Percentiles rank a stretch among this genome's conserved stretches.
Evolutionary conservation across 2,329 filamentous ascomycete genomes (phyloP).

Genomic region (Trichoderma gracile): DNA sequence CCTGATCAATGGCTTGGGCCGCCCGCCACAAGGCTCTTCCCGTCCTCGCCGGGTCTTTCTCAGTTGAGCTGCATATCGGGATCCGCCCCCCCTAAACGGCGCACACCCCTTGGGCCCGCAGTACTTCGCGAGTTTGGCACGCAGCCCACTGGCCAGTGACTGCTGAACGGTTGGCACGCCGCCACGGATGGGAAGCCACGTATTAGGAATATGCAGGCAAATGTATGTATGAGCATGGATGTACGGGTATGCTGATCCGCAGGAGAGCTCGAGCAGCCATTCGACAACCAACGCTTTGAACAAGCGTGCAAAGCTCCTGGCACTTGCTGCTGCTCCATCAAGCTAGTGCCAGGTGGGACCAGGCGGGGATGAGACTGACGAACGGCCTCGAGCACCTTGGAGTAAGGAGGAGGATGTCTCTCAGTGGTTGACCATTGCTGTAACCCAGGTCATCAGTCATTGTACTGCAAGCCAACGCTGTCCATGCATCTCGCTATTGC

Average conservation of each 20-base stretch:
- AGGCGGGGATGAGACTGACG: slow-evolving; percentile 5
- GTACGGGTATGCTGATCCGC: background rate
- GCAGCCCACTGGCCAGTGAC: background rate
- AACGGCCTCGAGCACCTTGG: slow-evolving; percentile 7
- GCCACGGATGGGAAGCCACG: slow-evolving; percentile 24
- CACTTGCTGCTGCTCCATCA: slow-evolving; percentile 25
- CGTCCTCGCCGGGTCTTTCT: slow-evolving; percentile 35
- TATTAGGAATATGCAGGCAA: slow-evolving; percentile 10
- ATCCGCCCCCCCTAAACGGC: slow-evolving; percentile 14
- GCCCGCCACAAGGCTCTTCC: slow-evolving; percentile 40
- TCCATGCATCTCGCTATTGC: slow-evolving; percentile 9
- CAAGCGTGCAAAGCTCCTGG: slow-evolving; percentile 6
- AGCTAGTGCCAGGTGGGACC: slow-evolving; percentile 25
- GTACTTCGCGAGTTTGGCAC: slow-evolving; percentile 21
- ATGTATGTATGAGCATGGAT: slow-evolving; percentile 15
- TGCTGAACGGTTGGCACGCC: slow-evolving; percentile 14
- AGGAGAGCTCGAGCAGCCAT: background rate
- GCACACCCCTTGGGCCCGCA: slow-evolving; percentile 19
- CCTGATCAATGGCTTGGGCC: slow-evolving; percentile 26
- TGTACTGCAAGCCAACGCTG: background rate
- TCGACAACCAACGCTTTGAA: background rate
- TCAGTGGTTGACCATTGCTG: background rate
- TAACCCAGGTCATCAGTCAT: background rate
- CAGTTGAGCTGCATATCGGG: slow-evolving; percentile 23
- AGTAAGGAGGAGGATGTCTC: background rate